A percentile compares a stretch with the other conserved stretches of the same genome.
phyloP scores from a whole-genome alignment of 1,284 basidiomycete genomes.

The Fistulinella cinereoalba region DNA sequence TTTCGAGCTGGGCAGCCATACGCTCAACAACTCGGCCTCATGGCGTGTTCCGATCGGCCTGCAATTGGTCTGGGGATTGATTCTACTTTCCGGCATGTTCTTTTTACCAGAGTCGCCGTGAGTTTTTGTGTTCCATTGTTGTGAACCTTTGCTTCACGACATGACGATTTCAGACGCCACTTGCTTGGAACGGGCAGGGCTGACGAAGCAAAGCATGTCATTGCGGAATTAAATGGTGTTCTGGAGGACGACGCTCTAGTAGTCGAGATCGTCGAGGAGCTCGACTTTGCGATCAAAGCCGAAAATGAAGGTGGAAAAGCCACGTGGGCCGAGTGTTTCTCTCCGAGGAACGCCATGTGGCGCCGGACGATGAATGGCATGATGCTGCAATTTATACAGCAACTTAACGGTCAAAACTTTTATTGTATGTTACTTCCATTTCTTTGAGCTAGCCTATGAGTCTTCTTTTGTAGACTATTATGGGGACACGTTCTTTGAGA shows the following conservation, averaged over 20 bases:
- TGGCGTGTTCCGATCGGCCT: conserved; percentile 72
- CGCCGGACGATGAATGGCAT: conserved; percentile 72
- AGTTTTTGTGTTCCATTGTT: conserved; percentile 19
- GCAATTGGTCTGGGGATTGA: conserved; percentile 65
- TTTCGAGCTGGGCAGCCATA: conserved; percentile 45
- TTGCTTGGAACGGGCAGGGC: conserved; percentile 52
- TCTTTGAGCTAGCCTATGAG: not conserved
- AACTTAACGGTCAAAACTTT: conserved; percentile 75
- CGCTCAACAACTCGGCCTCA: conserved; percentile 55
- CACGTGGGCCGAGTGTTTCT: conserved; percentile 79
- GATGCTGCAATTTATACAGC: conserved; percentile 82
- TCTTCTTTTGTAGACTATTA: conserved; percentile 56
- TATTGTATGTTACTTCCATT: conserved; percentile 50
- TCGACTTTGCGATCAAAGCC: conserved; percentile 62
- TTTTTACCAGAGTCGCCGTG: conserved; percentile 81
- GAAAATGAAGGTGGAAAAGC: conserved; percentile 79
- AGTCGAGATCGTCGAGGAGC: conserved; percentile 51
- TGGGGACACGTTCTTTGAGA: conserved; percentile 81
- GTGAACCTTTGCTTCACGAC: not conserved
- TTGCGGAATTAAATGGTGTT: conserved; percentile 66
- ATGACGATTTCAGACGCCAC: conserved; percentile 47
- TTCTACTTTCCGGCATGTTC: conserved; percentile 66
- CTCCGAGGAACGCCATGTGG: conserved; percentile 63
- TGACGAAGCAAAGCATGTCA: conserved; percentile 56
- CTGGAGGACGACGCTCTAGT: conserved; percentile 35